A percentile compares a stretch with the other conserved stretches of the same genome.
Conservation (phyloP, 2,329 filamentous ascomycete genomes). For the Meredithiella fracta region DNA sequence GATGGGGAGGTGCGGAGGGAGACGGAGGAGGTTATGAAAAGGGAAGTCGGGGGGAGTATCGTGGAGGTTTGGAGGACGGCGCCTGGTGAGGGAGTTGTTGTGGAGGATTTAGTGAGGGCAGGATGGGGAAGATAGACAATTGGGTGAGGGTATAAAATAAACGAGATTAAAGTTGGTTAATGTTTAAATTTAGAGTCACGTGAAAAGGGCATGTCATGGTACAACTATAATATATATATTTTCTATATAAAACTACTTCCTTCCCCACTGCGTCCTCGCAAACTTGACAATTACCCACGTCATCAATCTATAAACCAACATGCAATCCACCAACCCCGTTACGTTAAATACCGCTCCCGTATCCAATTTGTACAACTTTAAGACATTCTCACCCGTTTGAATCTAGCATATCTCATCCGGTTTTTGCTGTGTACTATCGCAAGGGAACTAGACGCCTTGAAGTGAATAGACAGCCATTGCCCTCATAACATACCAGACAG, state of each 20-base stretch:
- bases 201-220: no score
- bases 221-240: no score
- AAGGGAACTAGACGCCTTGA: constrained; percentile 44
- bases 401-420: constrained; percentile 47
- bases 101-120: background rate
- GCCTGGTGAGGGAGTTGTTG: background rate
- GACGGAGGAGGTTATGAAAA: background rate
- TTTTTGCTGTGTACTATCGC: constrained; percentile 41
- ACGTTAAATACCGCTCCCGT: constrained; percentile 44
- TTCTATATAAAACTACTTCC: no score
- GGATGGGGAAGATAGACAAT: background rate
- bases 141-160: background rate
- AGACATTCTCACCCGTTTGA: constrained; percentile 47
- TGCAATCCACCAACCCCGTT: constrained; percentile 43
- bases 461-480: constrained; percentile 53
- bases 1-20: constrained; percentile 2
- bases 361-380: constrained; percentile 50
- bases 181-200: no score
- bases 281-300: constrained; percentile 42
- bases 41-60: background rate
- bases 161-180: no score
- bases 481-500: constrained; percentile 51
- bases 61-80: constrained; percentile 14
- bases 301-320: constrained; percentile 48
- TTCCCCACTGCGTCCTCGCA: constrained; percentile 19